Conservation (phyloP, 306 rosid genomes). For the Hylodesmum podocarpum region DNA sequence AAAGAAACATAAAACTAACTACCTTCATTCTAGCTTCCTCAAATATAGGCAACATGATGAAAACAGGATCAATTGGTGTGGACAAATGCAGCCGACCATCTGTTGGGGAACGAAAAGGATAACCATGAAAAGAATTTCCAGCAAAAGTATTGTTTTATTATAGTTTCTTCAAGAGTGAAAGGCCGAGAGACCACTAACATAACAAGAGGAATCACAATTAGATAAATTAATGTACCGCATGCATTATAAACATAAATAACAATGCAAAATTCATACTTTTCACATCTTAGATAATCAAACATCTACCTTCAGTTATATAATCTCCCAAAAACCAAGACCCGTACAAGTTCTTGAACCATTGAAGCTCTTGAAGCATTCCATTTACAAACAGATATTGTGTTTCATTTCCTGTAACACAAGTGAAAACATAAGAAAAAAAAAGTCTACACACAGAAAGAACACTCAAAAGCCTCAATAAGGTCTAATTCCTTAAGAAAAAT, state of each 20-base stretch:
- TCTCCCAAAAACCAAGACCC: slow-evolving; percentile 97
- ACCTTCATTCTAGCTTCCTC: slow-evolving; percentile 98
- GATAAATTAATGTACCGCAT: background rate
- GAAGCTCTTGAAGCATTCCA: slow-evolving; percentile 76
- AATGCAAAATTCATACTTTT: background rate
- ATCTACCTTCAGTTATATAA: slow-evolving; percentile 69
- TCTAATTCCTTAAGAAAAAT: slow-evolving; percentile 9
- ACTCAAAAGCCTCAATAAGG: slow-evolving; percentile 18
- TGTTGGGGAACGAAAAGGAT: slow-evolving; percentile 32
- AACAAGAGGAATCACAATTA: slow-evolving; percentile 1
- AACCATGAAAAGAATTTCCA: background rate
- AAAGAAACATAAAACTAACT: slow-evolving; percentile 17
- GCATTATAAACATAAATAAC: slow-evolving; percentile 1
- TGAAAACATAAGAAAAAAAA: slow-evolving; percentile 2
- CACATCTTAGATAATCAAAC: slow-evolving; percentile 15
- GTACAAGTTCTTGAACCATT: slow-evolving; percentile 82
- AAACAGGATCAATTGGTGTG: slow-evolving; percentile 89
- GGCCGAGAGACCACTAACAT: background rate
- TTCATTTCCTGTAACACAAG: slow-evolving; percentile 53
- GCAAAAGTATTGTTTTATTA: background rate
- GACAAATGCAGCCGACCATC: slow-evolving; percentile 82
- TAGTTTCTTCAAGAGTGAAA: background rate
- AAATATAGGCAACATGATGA: slow-evolving; percentile 75
- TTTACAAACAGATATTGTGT: slow-evolving; percentile 64
- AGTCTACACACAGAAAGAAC: background rate